phyloP scores from a whole-genome alignment of 1,284 basidiomycete species.

The Mixia osmundae region DNA sequence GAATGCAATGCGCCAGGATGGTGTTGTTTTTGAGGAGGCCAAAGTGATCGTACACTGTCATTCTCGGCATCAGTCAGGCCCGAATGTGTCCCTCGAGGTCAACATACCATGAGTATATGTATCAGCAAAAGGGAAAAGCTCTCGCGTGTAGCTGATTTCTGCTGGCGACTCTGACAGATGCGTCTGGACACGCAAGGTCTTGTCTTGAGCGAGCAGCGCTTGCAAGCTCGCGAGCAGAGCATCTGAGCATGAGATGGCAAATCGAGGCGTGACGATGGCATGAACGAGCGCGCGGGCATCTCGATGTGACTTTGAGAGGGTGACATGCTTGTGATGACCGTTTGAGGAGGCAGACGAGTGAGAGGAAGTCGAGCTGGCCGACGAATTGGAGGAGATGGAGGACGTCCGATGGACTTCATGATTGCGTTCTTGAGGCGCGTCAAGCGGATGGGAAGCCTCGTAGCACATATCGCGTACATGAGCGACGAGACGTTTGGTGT shows the following conservation, averaged over 20 bases:
- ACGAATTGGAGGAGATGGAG: slow-evolving; percentile 23
- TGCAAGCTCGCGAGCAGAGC: slow-evolving; percentile 45
- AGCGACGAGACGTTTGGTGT: slow-evolving; percentile 40
- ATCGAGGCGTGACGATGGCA: slow-evolving; percentile 79
- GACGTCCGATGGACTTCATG: too few relatives aligned
- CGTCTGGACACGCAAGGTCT: slow-evolving; percentile 57
- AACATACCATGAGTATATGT: slow-evolving; percentile 19
- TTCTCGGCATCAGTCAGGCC: not conserved
- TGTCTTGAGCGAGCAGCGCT: slow-evolving; percentile 24
- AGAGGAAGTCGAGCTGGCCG: not conserved
- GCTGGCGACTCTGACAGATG: slow-evolving; percentile 67
- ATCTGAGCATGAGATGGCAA: slow-evolving; percentile 72
- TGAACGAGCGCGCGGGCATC: slow-evolving; percentile 35
- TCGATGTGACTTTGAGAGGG: too few relatives aligned
- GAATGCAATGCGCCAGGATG: slow-evolving; percentile 71
- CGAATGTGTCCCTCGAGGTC: not conserved
- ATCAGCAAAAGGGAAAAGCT: slow-evolving; percentile 20
- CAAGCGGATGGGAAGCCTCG: not conserved
- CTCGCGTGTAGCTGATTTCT: slow-evolving; percentile 44
- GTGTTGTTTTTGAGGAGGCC: slow-evolving; percentile 56
- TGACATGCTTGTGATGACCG: not conserved
- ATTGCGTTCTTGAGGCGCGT: not conserved
- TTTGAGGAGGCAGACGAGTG: not conserved
- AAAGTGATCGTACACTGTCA: slow-evolving; percentile 48
- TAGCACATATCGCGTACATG: slow-evolving; percentile 31